phyloP scores from a whole-genome alignment of 805 yeast genomes.

The Yueomyces sinensis region DNA sequence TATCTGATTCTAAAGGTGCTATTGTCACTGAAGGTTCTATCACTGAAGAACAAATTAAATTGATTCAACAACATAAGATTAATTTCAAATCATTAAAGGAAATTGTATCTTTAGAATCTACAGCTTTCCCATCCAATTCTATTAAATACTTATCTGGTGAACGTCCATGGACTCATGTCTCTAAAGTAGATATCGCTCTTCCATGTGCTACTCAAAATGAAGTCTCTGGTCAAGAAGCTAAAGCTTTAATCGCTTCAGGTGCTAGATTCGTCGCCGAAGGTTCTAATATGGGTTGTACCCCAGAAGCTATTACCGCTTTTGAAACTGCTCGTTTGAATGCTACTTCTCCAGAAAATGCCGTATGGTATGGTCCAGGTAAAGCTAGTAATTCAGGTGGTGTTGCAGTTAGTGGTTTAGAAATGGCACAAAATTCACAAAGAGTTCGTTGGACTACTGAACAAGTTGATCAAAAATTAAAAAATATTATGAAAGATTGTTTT shows the following conservation, averaged over 20 bases:
- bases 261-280: constrained; percentile 94
- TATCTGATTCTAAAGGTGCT: constrained; percentile 91
- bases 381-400: constrained; percentile 99
- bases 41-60: constrained; percentile 66
- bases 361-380: constrained; percentile 99
- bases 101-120: constrained; percentile 39
- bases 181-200: constrained; percentile 86
- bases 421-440: constrained; percentile 99
- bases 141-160: constrained; percentile 83
- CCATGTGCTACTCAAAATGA: constrained; percentile 99
- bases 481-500: constrained; percentile 88
- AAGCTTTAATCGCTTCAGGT: constrained; percentile 85
- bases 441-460: constrained; percentile 81
- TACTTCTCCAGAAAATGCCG: constrained; percentile 31
- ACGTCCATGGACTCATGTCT: constrained; percentile 92
- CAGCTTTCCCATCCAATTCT: constrained; percentile 42
- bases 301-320: constrained; percentile 90
- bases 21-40: constrained; percentile 48
- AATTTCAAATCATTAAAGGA: constrained; percentile 64
- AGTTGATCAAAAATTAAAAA: constrained; percentile 83
- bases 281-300: constrained; percentile 98
- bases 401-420: constrained; percentile 95
- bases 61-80: constrained; percentile 65
- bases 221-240: constrained; percentile 93
- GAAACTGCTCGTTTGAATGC: constrained; percentile 60